Conservation (phyloP, 371 early-diverging fungal species). For the Haplosporangium sp. region DNA sequence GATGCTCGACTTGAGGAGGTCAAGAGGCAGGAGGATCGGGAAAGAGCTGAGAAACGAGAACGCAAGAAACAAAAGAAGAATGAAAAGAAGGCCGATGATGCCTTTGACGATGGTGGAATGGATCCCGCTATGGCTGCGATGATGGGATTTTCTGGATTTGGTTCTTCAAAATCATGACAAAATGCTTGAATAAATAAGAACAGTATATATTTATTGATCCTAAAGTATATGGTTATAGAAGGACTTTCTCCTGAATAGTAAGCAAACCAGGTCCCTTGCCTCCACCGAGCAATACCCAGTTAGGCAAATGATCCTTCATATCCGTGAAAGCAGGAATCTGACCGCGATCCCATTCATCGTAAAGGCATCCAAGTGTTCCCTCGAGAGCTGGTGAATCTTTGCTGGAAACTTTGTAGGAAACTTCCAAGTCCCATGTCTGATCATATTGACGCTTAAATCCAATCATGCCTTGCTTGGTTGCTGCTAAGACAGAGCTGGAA, state of each 20-base stretch:
- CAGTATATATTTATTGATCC: neutral
- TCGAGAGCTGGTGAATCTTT: slow-evolving; percentile 27
- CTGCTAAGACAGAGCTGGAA: slow-evolving; percentile 1
- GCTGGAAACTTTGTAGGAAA: slow-evolving; percentile 57
- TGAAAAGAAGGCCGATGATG: slow-evolving; percentile 43
- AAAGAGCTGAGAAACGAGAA: slow-evolving; percentile 61
- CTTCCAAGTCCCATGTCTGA: slow-evolving; percentile 37
- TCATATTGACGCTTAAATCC: slow-evolving; percentile 59
- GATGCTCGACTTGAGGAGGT: slow-evolving; percentile 64
- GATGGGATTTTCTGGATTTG: slow-evolving; percentile 60
- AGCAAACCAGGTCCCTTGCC: slow-evolving; percentile 52
- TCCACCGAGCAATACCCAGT: slow-evolving; percentile 51
- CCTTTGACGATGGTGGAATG: slow-evolving; percentile 43
- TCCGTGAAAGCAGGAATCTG: slow-evolving; percentile 60
- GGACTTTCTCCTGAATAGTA: slow-evolving; percentile 39
- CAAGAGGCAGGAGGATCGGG: slow-evolving; percentile 64
- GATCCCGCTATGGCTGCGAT: slow-evolving; percentile 58
- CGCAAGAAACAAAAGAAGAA: slow-evolving; percentile 58
- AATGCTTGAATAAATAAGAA: neutral
- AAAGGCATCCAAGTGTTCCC: slow-evolving; percentile 58
- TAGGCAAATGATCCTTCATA: slow-evolving; percentile 40
- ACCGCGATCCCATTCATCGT: slow-evolving; percentile 62
- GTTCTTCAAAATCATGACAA: slow-evolving; percentile 54
- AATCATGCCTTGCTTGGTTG: slow-evolving; percentile 30
- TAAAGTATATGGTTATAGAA: slow-evolving; percentile 11